Evolutionary conservation across 768 basidiomycete genomes (phyloP).

Genomic region (Boletus subparvulus): DNA sequence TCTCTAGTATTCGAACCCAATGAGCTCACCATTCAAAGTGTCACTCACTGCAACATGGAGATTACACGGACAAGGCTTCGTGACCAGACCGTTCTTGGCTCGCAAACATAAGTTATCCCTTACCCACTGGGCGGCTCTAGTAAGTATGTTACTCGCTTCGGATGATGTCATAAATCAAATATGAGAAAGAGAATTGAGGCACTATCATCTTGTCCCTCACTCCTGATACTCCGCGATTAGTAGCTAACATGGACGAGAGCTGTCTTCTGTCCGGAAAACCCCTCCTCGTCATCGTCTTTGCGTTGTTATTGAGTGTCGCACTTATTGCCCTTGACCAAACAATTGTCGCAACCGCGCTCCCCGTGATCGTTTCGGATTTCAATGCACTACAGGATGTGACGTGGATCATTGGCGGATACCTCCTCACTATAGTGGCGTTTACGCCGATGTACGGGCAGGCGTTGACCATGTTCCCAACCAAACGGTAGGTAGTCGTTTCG

Average conservation of each 20-base stretch:
- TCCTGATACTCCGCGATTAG: background rate
- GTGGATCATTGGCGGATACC: conserved; percentile 71
- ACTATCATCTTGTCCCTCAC: background rate
- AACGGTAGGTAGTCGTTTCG: conserved; percentile 37
- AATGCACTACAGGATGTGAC: conserved; percentile 15
- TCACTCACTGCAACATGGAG: background rate
- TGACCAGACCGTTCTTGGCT: background rate
- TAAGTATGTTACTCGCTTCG: too few species aligned
- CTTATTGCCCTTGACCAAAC: conserved; percentile 33
- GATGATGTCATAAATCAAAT: too few species aligned
- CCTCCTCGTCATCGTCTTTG: conserved; percentile 1
- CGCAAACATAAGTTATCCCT: background rate
- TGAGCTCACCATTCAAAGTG: background rate
- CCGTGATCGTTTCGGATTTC: conserved; percentile 25
- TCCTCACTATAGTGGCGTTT: conserved; percentile 46
- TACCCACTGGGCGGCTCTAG: too few species aligned
- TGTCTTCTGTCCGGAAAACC: conserved; percentile 6
- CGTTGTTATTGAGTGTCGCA: conserved; percentile 7
- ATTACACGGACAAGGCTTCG: too few species aligned
- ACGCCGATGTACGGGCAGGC: conserved; percentile 11
- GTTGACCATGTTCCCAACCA: conserved; percentile 9
- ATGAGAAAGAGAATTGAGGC: background rate
- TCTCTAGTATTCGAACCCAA: background rate
- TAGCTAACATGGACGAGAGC: conserved; percentile 2
- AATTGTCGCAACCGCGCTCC: conserved; percentile 62